These are phyloP conservation scores for Backusella mclennaniae DNA, from an alignment of 192 early-diverging fungal species.

Conservation along the genomic window DNA sequence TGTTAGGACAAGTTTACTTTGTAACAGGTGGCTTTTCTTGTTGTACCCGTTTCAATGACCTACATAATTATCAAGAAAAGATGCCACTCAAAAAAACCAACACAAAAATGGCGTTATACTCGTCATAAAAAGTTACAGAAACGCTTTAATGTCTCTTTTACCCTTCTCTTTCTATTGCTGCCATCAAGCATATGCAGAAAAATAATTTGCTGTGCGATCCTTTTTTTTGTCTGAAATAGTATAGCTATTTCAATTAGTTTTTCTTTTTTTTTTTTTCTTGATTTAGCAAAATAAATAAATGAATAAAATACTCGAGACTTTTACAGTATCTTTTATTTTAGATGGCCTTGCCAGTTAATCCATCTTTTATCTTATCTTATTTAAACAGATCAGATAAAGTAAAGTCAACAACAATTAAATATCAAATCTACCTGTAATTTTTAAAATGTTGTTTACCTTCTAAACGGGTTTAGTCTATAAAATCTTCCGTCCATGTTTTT, in stretches of 20 bases:
- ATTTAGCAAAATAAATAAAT: background rate
- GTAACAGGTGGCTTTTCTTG: background rate
- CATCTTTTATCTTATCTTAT: background rate
- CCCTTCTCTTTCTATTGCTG: background rate
- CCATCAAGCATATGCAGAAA: background rate
- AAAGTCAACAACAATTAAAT: background rate
- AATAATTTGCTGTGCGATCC: background rate
- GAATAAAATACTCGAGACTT: too few relatives aligned
- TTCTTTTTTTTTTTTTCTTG: background rate
- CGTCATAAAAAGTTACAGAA: background rate
- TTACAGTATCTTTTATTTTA: too few relatives aligned
- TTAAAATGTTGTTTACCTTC: background rate
- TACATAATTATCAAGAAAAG: background rate
- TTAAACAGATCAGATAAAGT: background rate
- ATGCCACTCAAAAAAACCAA: background rate
- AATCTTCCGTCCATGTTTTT: background rate
- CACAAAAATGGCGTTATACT: background rate
- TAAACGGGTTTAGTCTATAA: background rate
- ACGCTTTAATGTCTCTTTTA: background rate
- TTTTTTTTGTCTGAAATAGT: background rate
- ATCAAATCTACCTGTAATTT: background rate
- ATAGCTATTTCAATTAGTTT: background rate
- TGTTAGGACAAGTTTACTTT: background rate
- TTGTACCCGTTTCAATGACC: background rate
- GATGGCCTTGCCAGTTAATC: background rate